A percentile compares a stretch with the other conserved stretches of the same genome.
These are phyloP conservation scores for Trebouxia sp. DNA, from an alignment of 139 green algal genomes.

Conservation along the genomic window DNA sequence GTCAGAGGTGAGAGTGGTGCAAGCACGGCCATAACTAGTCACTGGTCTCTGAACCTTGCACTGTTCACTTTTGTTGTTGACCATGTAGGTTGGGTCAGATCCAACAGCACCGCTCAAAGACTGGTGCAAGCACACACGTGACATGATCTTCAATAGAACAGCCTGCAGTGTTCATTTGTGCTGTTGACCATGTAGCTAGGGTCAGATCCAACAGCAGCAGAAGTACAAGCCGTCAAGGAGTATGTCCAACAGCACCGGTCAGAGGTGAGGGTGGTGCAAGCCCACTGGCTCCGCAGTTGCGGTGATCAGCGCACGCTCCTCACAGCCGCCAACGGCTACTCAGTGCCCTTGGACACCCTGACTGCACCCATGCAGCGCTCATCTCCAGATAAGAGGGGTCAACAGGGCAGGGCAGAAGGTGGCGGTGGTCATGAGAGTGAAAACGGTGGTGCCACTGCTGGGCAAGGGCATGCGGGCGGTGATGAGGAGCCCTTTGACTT, in stretches of 20 bases:
- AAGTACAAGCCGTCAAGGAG: constrained; percentile 25
- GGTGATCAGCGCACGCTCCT: constrained; percentile 25
- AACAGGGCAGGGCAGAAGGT: background rate
- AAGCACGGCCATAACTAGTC: no score
- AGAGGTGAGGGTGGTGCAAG: constrained; percentile 28
- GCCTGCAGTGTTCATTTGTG: no score
- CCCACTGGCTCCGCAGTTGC: constrained; percentile 50
- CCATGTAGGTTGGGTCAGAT: constrained; percentile 18
- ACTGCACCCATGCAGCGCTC: background rate
- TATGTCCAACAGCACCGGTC: constrained; percentile 23
- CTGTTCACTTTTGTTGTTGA: background rate
- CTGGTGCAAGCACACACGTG: no score
- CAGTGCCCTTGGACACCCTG: background rate
- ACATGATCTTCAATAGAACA: no score
- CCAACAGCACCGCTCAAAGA: no score
- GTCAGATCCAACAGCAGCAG: constrained; percentile 6
- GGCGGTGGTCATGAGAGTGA: background rate
- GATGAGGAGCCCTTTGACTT: background rate
- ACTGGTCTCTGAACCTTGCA: no score
- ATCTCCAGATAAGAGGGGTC: background rate
- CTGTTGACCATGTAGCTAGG: background rate
- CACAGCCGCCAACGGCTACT: background rate
- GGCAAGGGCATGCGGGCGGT: background rate
- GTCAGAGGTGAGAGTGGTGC: constrained; percentile 31
- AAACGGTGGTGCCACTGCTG: background rate